Base-by-base conservation (phyloP, 2,329 filamentous ascomycete species). In the Arthrobotrys megalospora region DNA sequence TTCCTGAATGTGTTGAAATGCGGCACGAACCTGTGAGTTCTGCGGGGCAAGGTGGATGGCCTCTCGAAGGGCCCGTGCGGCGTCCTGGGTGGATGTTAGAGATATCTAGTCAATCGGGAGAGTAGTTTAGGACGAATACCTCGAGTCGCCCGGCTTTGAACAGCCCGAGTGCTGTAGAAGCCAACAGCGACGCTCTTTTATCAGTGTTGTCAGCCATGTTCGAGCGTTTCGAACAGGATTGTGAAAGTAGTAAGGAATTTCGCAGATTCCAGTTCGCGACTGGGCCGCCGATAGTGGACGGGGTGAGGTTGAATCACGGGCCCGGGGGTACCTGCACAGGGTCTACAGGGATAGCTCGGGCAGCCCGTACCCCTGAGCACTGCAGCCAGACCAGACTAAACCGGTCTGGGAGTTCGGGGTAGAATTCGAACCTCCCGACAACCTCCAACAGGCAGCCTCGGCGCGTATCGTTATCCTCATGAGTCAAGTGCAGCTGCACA, bases 11-110 rank as follows among this genome's bases (percentile, higher is more conserved):
- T 72, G 71, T 55, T 80, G 58, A 60, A 82, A 81, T 63, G 80
- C 80, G 0, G 67, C 63, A 52, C 80, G 80, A 52, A 82, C 81
- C 6, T 69, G 67, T 24, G 80, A 79, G 64, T 82, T 82, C 7
- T 76, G 58, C 16, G 81, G 81, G 5, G 81, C 76, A 47, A 82
- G 67, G 48, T 80, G 79, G 52, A 82, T 80, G 21, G 81, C 81
- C 66, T 82, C 81, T 34, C 81, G 80, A 16, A 82, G 77, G 16
- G 80, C 80, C 52, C 81, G 76, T 43, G 80, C 76, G 28, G 81
- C 81, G 41, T 82, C 81, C 81, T 82, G 28, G 47, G 47, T 52
- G 24, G 28, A 38, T 16, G 41, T 47, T 58, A 66, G 24, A 62
- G 16, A 43, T 19, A 16, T 11, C 63, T 41, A 21, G 34, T 43